Conservation (phyloP, 768 basidiomycete genomes). For the Symmetrospora coprosmae region DNA sequence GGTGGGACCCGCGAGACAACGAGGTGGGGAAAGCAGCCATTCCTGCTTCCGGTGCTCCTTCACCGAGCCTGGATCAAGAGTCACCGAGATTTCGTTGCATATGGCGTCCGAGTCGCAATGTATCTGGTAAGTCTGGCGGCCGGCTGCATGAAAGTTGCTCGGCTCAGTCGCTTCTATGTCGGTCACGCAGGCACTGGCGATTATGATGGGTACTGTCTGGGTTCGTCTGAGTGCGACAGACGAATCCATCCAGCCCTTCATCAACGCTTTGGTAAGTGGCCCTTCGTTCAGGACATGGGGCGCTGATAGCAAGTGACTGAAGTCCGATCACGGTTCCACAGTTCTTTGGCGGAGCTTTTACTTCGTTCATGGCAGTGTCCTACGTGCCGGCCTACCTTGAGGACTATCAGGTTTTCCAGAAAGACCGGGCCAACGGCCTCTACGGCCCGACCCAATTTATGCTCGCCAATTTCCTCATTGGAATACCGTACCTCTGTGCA, state of each 20-base stretch:
- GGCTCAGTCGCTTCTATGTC: background rate
- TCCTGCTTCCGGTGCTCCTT: constrained; percentile 34
- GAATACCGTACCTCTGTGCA: constrained; percentile 46
- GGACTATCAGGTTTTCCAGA: constrained; percentile 47
- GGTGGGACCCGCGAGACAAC: no score
- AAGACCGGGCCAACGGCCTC: constrained; percentile 49
- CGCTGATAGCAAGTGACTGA: constrained; percentile 35
- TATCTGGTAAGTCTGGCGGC: constrained; percentile 34
- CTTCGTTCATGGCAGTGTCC: constrained; percentile 48
- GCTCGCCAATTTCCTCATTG: constrained; percentile 46
- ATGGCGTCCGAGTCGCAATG: constrained; percentile 48
- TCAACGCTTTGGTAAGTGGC: constrained; percentile 33
- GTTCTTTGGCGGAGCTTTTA: constrained; percentile 46
- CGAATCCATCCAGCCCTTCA: constrained; percentile 33
- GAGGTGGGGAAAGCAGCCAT: no score
- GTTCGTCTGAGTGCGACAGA: constrained; percentile 33
- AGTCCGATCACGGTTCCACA: constrained; percentile 45
- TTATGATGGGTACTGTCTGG: constrained; percentile 46
- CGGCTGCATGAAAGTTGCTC: background rate
- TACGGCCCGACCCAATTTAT: constrained; percentile 47
- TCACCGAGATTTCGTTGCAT: constrained; percentile 46
- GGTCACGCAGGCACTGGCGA: constrained; percentile 33
- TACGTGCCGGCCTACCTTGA: constrained; percentile 51
- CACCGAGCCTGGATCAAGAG: constrained; percentile 46
- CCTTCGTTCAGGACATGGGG: constrained; percentile 29